phyloP scores from a whole-genome alignment of 2,329 filamentous ascomycete species.

The Biscogniauxia sp. region DNA sequence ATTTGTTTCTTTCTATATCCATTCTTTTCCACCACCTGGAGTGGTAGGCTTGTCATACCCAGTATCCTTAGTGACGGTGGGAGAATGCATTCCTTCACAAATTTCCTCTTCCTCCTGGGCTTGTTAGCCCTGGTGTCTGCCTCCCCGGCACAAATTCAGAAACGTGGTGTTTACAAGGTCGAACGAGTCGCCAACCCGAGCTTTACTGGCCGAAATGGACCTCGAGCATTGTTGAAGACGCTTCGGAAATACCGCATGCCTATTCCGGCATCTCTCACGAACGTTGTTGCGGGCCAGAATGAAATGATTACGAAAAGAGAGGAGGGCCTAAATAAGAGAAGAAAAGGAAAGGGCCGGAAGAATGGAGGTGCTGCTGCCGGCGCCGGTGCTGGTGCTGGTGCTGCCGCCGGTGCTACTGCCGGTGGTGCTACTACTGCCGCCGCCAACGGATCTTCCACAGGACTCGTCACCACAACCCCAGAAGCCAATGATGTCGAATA shows the following conservation, averaged over 20 bases:
- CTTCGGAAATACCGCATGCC: conserved; percentile 34
- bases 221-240: conserved; percentile 30
- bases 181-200: conserved; percentile 32
- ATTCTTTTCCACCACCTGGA: conserved; percentile 24
- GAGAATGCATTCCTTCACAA: conserved; percentile 30
- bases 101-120: conserved; percentile 26
- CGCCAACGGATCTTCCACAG: conserved; percentile 21
- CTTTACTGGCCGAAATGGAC: conserved; percentile 29
- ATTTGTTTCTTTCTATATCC: conserved; percentile 3
- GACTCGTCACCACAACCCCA: conserved; percentile 25
- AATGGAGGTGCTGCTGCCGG: conserved; percentile 5
- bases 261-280: conserved; percentile 25
- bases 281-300: conserved; percentile 19
- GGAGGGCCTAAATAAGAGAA: conserved; percentile 1
- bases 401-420: conserved; percentile 8
- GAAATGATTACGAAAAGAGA: conserved; percentile 29
- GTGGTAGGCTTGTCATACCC: conserved; percentile 20
- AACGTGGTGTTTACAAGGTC: conserved; percentile 33
- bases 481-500: conserved; percentile 33
- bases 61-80: conserved; percentile 6
- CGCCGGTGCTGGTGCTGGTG: neutral
- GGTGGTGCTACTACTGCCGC: conserved; percentile 11
- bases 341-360: conserved; percentile 9
- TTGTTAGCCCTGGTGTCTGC: conserved; percentile 28
- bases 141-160: conserved; percentile 27